Conservation (phyloP, 805 yeast genomes). For the Cyberlindnera amylophila region DNA sequence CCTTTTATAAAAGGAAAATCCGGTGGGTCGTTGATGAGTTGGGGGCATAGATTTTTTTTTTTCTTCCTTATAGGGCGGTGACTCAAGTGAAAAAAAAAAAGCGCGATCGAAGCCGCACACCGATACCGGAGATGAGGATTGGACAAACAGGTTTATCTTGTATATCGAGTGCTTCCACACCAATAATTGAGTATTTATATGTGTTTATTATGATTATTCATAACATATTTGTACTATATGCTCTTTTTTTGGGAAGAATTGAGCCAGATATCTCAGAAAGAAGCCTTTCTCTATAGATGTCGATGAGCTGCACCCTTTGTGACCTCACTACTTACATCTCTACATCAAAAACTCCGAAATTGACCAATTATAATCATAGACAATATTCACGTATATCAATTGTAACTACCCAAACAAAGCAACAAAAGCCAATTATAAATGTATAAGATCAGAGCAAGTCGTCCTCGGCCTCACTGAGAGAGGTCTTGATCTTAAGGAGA, state of each 20-base stretch:
- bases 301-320: not conserved
- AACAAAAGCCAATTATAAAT: not conserved
- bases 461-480: constrained; percentile 69
- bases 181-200: no score
- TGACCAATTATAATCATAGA: not conserved
- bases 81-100: constrained; percentile 1
- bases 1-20: not conserved
- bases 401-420: no score
- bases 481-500: constrained; percentile 74
- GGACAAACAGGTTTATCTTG: not conserved
- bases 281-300: not conserved
- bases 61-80: constrained; percentile 1
- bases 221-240: no score
- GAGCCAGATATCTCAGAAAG: not conserved
- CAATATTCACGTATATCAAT: no score
- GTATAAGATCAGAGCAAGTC: constrained; percentile 36
- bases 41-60: not conserved
- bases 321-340: not conserved
- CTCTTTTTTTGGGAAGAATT: not conserved
- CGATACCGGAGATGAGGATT: constrained; percentile 1
- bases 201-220: no score
- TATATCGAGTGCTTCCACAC: no score
- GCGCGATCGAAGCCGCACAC: constrained; percentile 1
- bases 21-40: not conserved
- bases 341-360: no score